Percentiles rank a stretch among this genome's conserved stretches.
phyloP scores from a whole-genome alignment of 1,284 basidiomycete genomes.

The Fereydounia khargensis region DNA sequence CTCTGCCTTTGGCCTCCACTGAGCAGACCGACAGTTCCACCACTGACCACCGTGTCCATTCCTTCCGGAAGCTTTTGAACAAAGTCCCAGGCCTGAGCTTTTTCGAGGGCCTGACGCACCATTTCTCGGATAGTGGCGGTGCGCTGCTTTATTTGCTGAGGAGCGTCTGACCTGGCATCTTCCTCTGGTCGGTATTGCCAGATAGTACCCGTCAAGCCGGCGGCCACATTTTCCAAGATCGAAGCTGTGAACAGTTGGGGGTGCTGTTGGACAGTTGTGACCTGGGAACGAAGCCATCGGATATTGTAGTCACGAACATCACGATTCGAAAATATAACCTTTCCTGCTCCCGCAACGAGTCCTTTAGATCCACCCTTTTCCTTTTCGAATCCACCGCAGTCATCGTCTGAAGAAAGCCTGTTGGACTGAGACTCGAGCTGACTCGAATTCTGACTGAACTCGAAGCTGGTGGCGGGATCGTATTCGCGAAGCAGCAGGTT shows the following conservation, averaged over 20 bases:
- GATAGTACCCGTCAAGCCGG: conserved; percentile 41
- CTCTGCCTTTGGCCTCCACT: conserved; percentile 54
- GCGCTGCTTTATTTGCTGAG: conserved; percentile 11
- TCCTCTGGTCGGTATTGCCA: conserved; percentile 30
- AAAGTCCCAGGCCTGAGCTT: conserved; percentile 60
- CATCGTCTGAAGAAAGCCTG: conserved; percentile 1
- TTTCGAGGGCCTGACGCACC: conserved; percentile 49
- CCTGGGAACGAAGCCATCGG: conserved; percentile 59
- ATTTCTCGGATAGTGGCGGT: conserved; percentile 43
- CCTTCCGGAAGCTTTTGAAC: conserved; percentile 56
- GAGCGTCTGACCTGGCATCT: conserved; percentile 13
- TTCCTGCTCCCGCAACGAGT: conserved; percentile 30
- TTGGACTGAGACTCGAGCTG: conserved; percentile 5
- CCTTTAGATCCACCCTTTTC: too few species aligned
- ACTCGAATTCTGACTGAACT: conserved; percentile 20
- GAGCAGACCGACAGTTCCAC: conserved; percentile 56
- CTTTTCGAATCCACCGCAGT: background rate
- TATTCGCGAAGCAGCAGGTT: conserved; percentile 59
- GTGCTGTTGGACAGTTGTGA: conserved; percentile 60
- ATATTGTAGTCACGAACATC: conserved; percentile 58
- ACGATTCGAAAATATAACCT: conserved; percentile 49
- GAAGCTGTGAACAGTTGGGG: conserved; percentile 55
- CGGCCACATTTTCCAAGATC: conserved; percentile 54
- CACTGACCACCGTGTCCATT: conserved; percentile 57
- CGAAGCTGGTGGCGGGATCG: conserved; percentile 56